Base-by-base conservation (phyloP, 2,329 filamentous ascomycete species). In the Malbranchea zuffiana region DNA sequence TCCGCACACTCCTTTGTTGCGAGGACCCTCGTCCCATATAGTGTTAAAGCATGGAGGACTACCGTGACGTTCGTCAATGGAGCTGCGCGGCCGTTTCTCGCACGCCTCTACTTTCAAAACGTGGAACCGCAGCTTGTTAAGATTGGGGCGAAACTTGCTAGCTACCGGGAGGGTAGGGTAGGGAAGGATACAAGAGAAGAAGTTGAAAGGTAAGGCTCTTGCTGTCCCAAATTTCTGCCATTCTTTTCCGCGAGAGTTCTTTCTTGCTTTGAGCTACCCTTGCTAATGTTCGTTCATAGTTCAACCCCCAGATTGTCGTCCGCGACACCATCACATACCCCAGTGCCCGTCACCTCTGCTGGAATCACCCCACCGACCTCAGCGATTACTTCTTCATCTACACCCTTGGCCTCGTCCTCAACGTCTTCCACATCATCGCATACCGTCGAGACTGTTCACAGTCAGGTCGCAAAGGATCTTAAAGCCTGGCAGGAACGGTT, bases 61-160 rank as follows among this genome's bases (percentile, higher is more conserved):
- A 72, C 74, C 0, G 74, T 76, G 41, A 63, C 71, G 8, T 88
- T 95, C 52, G 62, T 92, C 21, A 75, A 85, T 40, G 74, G 75
- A 31, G 79, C 77, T 2, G 66, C 96, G 11, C 90, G 83, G 80
- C 88, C 88, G 2, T 79, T 81, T 46, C 45, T 95, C 7, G 76
- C 81, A 17, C 71, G 82, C 10, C 64, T 95, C 4, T 96, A 96
- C 53, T 74, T 79, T 7, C 79, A 94, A 53, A 94, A 93, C 50
- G 87, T 98, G 3, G 87, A 96, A 62, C 92, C 92, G 10, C 92
- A 98, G 60, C 71, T 98, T 10, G 74, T 88, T 39, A 84, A 86
- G 50, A 96, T 98, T 51, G 83, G 84, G 8, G 82, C 95, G 63
- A 78, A 87, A 30, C 72, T 98, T 7, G 87, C 86, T 26, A 66